phyloP scores from a whole-genome alignment of 345 rosid genomes.

The Syzygium aqueum region DNA sequence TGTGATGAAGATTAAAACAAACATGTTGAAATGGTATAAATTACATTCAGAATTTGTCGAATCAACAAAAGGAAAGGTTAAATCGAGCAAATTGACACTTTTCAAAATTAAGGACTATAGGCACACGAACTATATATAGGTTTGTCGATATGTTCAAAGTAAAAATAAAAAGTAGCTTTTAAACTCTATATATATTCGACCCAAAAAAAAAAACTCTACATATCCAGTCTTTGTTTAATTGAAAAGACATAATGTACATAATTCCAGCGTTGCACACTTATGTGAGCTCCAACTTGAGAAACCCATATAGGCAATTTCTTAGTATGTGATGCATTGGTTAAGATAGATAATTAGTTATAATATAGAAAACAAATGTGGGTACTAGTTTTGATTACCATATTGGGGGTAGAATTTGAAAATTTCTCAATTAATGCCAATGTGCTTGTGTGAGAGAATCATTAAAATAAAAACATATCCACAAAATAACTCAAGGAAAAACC shows the following conservation, averaged over 20 bases:
- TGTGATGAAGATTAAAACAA: background rate
- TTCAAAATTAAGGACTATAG: background rate
- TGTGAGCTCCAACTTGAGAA: background rate
- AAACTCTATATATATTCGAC: background rate
- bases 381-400: background rate
- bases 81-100: background rate
- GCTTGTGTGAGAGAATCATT: background rate
- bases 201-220: too few species aligned
- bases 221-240: background rate
- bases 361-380: background rate
- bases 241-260: background rate
- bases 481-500: background rate
- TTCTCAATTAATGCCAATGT: background rate
- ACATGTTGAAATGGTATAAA: background rate
- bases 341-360: background rate
- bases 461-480: background rate
- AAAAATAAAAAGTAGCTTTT: background rate
- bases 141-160: background rate
- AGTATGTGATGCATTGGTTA: background rate
- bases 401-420: background rate
- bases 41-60: background rate
- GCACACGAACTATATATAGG: background rate
- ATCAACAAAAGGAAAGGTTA: background rate
- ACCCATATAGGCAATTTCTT: background rate
- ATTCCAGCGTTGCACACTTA: too few species aligned